Conservation (phyloP, 2,329 filamentous ascomycete genomes). For the Cercospora sojina region DNA sequence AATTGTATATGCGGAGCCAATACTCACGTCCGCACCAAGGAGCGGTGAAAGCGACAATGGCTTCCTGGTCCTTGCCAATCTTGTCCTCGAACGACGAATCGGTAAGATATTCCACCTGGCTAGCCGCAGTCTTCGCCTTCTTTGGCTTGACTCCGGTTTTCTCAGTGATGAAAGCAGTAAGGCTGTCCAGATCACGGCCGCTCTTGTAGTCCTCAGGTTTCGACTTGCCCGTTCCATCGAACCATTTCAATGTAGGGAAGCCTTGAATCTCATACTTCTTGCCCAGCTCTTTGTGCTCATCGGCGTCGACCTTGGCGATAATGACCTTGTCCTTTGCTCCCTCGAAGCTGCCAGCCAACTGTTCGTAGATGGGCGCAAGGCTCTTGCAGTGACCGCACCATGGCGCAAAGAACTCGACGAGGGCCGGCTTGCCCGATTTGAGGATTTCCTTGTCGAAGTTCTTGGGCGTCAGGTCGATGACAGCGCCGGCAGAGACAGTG, state of each 20-base stretch:
- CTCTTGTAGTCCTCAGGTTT: constrained; percentile 81
- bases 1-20: not conserved
- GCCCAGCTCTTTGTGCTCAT: constrained; percentile 79
- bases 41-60: constrained; percentile 93
- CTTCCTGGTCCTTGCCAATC: constrained; percentile 82
- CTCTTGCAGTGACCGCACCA: constrained; percentile 99
- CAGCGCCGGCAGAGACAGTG: constrained; percentile 71
- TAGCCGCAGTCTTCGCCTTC: constrained; percentile 70
- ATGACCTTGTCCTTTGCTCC: constrained; percentile 72
- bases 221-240: constrained; percentile 83
- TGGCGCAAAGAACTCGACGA: constrained; percentile 97
- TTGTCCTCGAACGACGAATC: constrained; percentile 74
- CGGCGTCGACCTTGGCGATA: constrained; percentile 95
- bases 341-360: constrained; percentile 74
- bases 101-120: constrained; percentile 74
- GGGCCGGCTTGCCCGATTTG: constrained; percentile 87
- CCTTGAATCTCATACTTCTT: constrained; percentile 86
- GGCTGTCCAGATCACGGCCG: constrained; percentile 81
- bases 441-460: constrained; percentile 93
- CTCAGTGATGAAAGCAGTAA: constrained; percentile 76
- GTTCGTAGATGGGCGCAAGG: constrained; percentile 90
- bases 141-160: constrained; percentile 84
- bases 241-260: constrained; percentile 96
- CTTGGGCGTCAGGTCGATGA: constrained; percentile 80
- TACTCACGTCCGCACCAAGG: constrained; percentile 97